phyloP scores from a whole-genome alignment of 495 filamentous ascomycete species.

The Aspergillus saccharolyticus region DNA sequence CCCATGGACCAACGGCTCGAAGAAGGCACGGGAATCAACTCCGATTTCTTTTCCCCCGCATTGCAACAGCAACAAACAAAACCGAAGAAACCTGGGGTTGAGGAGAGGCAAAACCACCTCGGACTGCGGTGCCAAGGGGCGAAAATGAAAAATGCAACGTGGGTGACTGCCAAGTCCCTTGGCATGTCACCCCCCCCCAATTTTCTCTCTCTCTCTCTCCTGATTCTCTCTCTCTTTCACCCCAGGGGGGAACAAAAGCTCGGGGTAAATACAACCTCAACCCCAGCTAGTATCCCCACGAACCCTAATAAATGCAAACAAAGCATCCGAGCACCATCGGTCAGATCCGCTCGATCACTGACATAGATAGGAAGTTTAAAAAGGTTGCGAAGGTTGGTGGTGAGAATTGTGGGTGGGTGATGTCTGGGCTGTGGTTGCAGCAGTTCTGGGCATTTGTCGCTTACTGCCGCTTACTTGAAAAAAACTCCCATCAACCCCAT shows the following conservation, averaged over 20 bases:
- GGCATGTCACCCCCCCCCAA: background rate
- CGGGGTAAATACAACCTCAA: background rate
- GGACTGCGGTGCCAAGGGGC: background rate
- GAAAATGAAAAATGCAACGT: background rate
- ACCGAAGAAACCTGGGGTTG: background rate
- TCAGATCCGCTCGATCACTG: background rate
- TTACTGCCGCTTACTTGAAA: too few species aligned
- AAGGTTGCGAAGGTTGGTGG: background rate
- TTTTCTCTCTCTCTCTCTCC: background rate
- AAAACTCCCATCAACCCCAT: too few species aligned
- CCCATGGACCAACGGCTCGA: background rate
- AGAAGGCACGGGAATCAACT: background rate
- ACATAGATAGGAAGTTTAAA: background rate
- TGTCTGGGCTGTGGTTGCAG: too few species aligned
- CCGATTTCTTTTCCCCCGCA: too few species aligned
- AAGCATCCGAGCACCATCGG: background rate
- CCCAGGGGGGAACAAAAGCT: too few species aligned
- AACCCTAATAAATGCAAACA: background rate
- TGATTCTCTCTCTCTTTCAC: background rate
- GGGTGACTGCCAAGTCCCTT: background rate
- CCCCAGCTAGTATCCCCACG: background rate
- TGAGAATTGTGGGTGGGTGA: too few species aligned
- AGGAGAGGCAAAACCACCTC: too few species aligned
- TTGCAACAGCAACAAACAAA: too few species aligned
- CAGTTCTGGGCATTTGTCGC: background rate